Evolutionary conservation across 768 basidiomycete species (phyloP), one percentile per base, ranked within the genome.

Genomic region (Tricholoma flavovirens): DNA sequence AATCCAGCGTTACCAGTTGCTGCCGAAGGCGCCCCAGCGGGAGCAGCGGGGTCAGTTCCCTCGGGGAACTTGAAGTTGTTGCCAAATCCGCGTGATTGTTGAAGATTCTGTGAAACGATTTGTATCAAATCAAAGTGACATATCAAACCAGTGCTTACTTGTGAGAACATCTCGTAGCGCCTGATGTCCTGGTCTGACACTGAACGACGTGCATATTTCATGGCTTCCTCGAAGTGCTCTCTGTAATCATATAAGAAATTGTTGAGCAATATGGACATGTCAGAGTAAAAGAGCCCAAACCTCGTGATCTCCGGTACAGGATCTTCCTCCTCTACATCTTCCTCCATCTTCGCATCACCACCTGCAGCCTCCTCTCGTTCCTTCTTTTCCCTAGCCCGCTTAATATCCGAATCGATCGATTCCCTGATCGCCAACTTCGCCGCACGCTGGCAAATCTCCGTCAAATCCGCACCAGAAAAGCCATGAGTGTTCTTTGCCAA

Each of bases 41-140:
- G 73, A 10, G 75, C 73, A 35, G 71, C 67, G 48, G 74, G 62
- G 24, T 71, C 71, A 14, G 66, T 74, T 51, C 83, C 80, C 64
- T 95, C 95, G 29, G 97, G 97, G 93, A 99, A 99, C 80, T 92
- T 95, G 86, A 99, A 99, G 71, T 84, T 88, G 75, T 87, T 88
- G 49, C 96, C 95, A 67, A 97, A 94, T 45, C 87, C 88, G 67
- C 93, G 86, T 58, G 90, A 90, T 71, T 93, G 93, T 73, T 92
- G 91, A 58, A 93, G 75, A 71, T 92, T 93, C 87, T 91, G 62
- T 42, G n/a, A 59, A 43, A 57, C 40, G 51, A 54, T 12, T 60
- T 11, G 54, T n/a, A 38, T 59, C 14, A 57, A 26, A n/a, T 33
- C 24, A 55, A 57, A 62, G 56, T 46, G 40, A 54, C 29, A 55